phyloP scores from a whole-genome alignment of 2,329 filamentous ascomycete species.

The Domatiomyces catenatus region DNA sequence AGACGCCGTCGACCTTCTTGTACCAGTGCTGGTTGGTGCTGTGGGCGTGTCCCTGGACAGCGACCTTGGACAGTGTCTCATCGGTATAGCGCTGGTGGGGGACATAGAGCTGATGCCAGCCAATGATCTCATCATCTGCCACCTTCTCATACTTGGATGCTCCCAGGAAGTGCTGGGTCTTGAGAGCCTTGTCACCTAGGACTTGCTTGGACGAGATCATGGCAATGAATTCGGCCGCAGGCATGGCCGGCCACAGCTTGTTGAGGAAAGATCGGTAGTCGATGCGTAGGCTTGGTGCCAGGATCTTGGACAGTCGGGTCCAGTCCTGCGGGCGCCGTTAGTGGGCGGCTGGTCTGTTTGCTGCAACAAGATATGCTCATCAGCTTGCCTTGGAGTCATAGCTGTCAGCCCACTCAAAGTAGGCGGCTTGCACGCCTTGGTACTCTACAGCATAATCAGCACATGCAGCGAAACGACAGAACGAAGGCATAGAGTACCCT shows the following conservation, averaged over 20 bases:
- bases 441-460: conserved; percentile 9
- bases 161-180: conserved; percentile 48
- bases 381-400: conserved; percentile 27
- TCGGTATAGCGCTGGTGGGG: conserved; percentile 48
- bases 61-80: conserved; percentile 31
- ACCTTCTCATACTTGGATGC: conserved; percentile 19
- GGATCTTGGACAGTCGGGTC: conserved; percentile 26
- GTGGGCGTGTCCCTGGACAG: conserved; percentile 46
- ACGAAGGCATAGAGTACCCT: conserved; percentile 10
- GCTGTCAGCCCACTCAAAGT: conserved; percentile 32
- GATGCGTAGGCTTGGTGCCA: conserved; percentile 41
- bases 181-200: conserved; percentile 45
- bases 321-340: conserved; percentile 21
- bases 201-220: conserved; percentile 44
- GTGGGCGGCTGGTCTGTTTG: neutral
- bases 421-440: conserved; percentile 15
- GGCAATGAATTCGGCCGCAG: conserved; percentile 43
- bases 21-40: conserved; percentile 18
- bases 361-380: neutral
- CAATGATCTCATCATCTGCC: conserved; percentile 17
- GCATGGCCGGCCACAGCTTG: conserved; percentile 46
- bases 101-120: conserved; percentile 28
- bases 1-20: conserved; percentile 20
- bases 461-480: neutral
- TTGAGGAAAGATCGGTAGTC: conserved; percentile 55